Evolutionary conservation across 2,329 filamentous ascomycete species (phyloP).

Genomic region (Cordyceps javanica): DNA sequence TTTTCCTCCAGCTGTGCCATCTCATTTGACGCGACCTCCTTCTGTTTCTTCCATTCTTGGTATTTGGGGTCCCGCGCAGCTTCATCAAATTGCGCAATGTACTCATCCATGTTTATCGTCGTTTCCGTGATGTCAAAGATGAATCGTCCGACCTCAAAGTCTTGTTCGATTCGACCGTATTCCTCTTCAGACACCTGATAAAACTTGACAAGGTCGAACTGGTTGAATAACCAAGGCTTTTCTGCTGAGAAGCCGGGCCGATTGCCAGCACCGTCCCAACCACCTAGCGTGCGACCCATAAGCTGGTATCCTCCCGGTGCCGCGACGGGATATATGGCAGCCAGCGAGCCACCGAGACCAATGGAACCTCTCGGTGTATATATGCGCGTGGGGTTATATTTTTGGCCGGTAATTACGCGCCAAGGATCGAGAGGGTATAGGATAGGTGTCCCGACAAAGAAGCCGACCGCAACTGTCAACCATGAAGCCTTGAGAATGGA

Average conservation of each 20-base stretch:
- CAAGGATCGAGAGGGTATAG: not conserved
- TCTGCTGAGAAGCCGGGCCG: conserved; percentile 21
- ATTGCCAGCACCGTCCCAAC: conserved; percentile 27
- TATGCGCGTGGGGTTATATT: conserved; percentile 24
- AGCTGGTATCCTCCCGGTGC: conserved; percentile 30
- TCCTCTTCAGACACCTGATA: conserved; percentile 25
- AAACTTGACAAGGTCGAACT: conserved; percentile 27
- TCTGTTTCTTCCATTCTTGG: conserved; percentile 17
- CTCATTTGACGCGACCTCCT: not conserved
- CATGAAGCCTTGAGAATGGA: conserved; percentile 26
- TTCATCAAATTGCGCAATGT: conserved; percentile 20
- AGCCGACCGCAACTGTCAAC: conserved; percentile 23
- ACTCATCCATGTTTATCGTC: conserved; percentile 24
- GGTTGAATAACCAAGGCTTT: conserved; percentile 28
- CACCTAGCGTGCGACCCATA: conserved; percentile 22
- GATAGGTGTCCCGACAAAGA: conserved; percentile 30
- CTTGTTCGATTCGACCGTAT: conserved; percentile 19
- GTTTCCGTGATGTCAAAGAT: conserved; percentile 21
- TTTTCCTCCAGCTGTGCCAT: conserved; percentile 23
- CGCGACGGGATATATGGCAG: conserved; percentile 25
- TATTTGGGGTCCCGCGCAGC: conserved; percentile 15
- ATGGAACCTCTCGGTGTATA: conserved; percentile 27
- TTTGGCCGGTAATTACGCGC: conserved; percentile 18
- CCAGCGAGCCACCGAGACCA: conserved; percentile 25
- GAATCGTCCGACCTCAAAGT: conserved; percentile 24